These are phyloP conservation scores for Phaeolepiota aurea DNA, from an alignment of 768 basidiomycete species.

Conservation along the genomic window DNA sequence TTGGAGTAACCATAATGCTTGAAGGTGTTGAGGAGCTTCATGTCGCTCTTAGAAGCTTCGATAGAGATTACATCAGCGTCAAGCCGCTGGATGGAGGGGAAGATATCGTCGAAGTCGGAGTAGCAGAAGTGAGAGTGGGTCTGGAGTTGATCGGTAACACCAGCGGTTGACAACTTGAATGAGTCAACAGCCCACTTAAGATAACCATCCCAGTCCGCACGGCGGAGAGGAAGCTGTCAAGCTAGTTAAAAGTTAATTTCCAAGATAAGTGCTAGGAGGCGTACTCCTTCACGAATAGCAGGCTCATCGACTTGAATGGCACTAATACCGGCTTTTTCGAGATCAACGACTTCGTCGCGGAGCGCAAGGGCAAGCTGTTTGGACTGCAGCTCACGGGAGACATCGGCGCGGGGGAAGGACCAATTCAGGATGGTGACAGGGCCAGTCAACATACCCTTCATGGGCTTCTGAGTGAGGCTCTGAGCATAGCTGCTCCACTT, in stretches of 20 bases:
- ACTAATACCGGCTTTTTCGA: constrained; percentile 92
- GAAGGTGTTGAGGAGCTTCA: constrained; percentile 96
- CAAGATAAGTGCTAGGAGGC: constrained; percentile 15
- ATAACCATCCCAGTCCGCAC: constrained; percentile 93
- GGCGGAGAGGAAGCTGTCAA: constrained; percentile 87
- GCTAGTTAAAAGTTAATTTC: constrained; percentile 8
- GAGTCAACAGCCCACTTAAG: constrained; percentile 98
- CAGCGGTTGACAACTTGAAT: constrained; percentile 95
- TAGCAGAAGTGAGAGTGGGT: constrained; percentile 99
- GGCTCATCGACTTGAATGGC: constrained; percentile 99
- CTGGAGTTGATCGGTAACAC: constrained; percentile 89
- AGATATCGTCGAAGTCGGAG: constrained; percentile 98
- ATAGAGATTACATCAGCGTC: constrained; percentile 99
- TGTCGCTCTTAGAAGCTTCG: constrained; percentile 96
- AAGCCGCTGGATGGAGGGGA: constrained; percentile 92
- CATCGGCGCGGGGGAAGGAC: constrained; percentile 99
- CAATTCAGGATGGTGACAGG: constrained; percentile 99
- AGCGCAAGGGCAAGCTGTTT: constrained; percentile 97
- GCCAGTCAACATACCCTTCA: constrained; percentile 99
- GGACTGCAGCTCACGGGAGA: constrained; percentile 92
- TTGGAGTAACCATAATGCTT: constrained; percentile 92
- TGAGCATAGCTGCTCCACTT: constrained; percentile 97
- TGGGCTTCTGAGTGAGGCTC: constrained; percentile 84
- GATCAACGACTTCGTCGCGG: constrained; percentile 96
- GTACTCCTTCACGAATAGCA: constrained; percentile 95